phyloP scores from a whole-genome alignment of 108 stramenopile genomes.

The Parmales sp. region DNA sequence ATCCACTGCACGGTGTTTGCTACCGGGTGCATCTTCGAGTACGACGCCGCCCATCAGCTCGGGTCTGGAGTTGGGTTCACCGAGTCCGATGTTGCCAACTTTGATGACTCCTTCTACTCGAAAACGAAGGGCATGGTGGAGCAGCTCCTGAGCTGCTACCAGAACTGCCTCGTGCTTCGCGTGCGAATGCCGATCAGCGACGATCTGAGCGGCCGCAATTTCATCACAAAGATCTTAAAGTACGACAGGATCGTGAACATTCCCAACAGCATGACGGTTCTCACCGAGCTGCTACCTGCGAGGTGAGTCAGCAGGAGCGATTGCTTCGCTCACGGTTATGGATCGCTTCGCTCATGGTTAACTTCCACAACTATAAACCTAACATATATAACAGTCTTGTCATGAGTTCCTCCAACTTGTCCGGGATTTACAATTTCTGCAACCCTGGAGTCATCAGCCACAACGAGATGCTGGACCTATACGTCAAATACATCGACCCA shows the following conservation, averaged over 20 bases:
- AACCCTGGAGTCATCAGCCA: slow-evolving; percentile 99
- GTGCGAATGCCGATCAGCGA: slow-evolving; percentile 99
- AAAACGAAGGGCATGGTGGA: slow-evolving; percentile 97
- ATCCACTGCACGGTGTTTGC: slow-evolving; percentile 98
- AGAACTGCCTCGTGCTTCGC: slow-evolving; percentile 77
- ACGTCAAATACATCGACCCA: slow-evolving; percentile 96
- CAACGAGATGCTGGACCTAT: slow-evolving; percentile 93
- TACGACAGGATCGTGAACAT: slow-evolving; percentile 92
- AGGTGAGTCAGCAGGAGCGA: too few species aligned
- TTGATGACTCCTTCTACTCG: slow-evolving; percentile 94
- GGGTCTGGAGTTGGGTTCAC: slow-evolving; percentile 90
- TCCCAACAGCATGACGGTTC: slow-evolving; percentile 98
- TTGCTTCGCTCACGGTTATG: too few species aligned
- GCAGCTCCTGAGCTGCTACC: slow-evolving; percentile 78
- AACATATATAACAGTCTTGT: too few species aligned
- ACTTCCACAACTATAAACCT: too few species aligned
- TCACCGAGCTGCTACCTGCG: slow-evolving; percentile 95
- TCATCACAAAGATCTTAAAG: slow-evolving; percentile 99
- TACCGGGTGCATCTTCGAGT: slow-evolving; percentile 99
- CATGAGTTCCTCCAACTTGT: slow-evolving; percentile 79
- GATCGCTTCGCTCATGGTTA: too few species aligned
- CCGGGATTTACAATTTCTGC: slow-evolving; percentile 98
- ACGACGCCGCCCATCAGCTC: slow-evolving; percentile 84
- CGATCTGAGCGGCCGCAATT: slow-evolving; percentile 90
- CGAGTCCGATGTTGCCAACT: slow-evolving; percentile 94